phyloP scores from a whole-genome alignment of 345 rosid genomes.

The Eucalyptus decipiens region DNA sequence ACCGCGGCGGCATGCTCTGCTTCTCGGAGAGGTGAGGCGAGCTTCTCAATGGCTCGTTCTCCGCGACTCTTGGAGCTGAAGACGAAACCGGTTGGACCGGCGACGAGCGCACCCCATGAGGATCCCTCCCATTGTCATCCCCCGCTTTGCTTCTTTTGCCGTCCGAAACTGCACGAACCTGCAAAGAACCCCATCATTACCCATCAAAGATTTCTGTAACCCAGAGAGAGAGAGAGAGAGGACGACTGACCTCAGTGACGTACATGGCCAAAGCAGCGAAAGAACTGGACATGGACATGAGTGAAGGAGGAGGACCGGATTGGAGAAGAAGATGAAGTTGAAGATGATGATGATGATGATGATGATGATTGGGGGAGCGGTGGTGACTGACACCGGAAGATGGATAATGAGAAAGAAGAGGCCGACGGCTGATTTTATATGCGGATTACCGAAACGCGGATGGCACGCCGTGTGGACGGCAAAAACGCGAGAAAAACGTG shows the following conservation, averaged over 20 bases:
- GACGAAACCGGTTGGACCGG: neutral
- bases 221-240: neutral
- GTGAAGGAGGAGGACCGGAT: neutral
- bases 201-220: neutral
- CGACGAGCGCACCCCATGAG: neutral
- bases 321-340: neutral
- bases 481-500: neutral
- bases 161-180: neutral
- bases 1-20: neutral
- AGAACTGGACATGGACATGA: neutral
- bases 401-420: neutral
- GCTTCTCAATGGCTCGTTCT: neutral
- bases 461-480: neutral
- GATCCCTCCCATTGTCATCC: neutral
- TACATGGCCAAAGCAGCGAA: neutral
- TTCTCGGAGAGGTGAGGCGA: neutral
- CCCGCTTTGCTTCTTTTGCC: neutral
- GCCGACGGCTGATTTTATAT: fast-evolving
- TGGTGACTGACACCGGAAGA: neutral
- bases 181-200: neutral
- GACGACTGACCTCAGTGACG: neutral
- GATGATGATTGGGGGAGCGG: neutral
- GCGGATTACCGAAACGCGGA: neutral
- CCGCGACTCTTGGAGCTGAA: neutral
- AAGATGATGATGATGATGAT: neutral